Evolutionary conservation across 2,329 filamentous ascomycete genomes (phyloP).

Genomic region (Phaeophleospora eucalypticola): DNA sequence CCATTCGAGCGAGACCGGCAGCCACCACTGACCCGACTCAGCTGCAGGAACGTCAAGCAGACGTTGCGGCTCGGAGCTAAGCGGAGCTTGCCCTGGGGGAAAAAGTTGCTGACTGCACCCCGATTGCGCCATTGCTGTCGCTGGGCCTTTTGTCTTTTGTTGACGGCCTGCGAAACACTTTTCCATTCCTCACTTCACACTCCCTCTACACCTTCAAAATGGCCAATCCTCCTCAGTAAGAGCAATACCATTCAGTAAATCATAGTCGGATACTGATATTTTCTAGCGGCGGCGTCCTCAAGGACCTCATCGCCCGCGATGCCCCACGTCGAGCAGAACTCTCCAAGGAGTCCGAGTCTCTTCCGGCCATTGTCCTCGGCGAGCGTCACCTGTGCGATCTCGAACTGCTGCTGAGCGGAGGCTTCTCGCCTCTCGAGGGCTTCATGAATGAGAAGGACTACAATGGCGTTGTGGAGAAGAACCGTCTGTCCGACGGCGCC

Average conservation of each 20-base stretch:
- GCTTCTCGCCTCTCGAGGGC: constrained; percentile 95
- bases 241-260: neutral
- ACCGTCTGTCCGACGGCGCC: constrained; percentile 80
- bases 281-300: constrained; percentile 74
- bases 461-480: constrained; percentile 83
- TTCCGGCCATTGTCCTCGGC: constrained; percentile 77
- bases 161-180: no score
- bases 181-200: neutral
- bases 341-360: constrained; percentile 73
- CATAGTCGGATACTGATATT: constrained; percentile 14
- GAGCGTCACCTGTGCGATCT: constrained; percentile 98
- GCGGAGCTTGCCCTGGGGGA: no score
- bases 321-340: constrained; percentile 76
- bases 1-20: no score
- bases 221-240: constrained; percentile 51
- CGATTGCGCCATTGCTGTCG: no score
- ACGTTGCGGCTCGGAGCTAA: no score
- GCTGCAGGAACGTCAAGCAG: no score
- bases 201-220: neutral
- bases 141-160: no score
- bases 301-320: constrained; percentile 96
- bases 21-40: no score
- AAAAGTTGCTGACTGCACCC: no score
- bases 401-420: constrained; percentile 93
- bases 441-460: constrained; percentile 98